Conservation (phyloP, 305 asterid species). For the Solanum chacoense region DNA sequence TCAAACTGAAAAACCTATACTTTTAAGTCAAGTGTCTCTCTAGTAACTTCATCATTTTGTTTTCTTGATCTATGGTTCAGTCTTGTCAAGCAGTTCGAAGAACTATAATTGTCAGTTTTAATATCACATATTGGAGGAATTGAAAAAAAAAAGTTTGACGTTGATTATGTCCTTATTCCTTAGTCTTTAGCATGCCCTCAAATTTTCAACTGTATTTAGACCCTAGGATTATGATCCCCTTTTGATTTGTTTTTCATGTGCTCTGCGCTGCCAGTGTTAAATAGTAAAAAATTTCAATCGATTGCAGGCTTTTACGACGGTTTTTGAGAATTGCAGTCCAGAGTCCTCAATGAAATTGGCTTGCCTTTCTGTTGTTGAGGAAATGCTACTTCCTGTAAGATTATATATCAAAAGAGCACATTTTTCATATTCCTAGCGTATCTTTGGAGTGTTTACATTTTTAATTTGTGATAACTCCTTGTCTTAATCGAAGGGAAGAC, state of each 20-base stretch:
- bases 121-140: background rate
- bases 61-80: background rate
- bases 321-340: constrained; percentile 50
- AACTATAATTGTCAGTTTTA: background rate
- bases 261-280: background rate
- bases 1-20: background rate
- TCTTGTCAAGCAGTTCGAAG: background rate
- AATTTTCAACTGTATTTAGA: background rate
- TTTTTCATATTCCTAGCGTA: background rate
- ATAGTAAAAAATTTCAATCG: background rate
- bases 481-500: background rate
- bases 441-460: background rate
- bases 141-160: background rate
- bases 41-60: background rate
- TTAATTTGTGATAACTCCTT: background rate
- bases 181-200: background rate
- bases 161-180: background rate
- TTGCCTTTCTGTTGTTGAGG: constrained; percentile 68
- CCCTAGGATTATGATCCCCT: background rate
- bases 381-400: constrained; percentile 79
- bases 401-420: constrained; percentile 1
- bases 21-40: background rate
- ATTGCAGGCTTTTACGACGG: constrained; percentile 64
- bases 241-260: background rate
- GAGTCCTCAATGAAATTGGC: constrained; percentile 61